Evolutionary conservation across 2,329 filamentous ascomycete genomes (phyloP).

Genomic region (Penicillium sp.): DNA sequence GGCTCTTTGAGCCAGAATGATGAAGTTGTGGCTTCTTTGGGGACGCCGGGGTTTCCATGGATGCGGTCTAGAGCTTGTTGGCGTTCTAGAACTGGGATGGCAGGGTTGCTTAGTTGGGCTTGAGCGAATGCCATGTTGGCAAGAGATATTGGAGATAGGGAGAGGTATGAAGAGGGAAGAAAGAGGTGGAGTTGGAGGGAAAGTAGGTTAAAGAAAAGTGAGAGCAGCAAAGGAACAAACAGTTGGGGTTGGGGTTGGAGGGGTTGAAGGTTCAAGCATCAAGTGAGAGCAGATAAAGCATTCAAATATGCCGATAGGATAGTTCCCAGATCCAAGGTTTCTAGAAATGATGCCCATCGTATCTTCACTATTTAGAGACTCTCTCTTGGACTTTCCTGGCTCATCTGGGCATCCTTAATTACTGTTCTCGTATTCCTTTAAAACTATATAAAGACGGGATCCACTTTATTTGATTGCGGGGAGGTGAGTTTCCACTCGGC

Average conservation of each 20-base stretch:
- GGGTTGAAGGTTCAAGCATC: not conserved
- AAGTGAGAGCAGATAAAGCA: not conserved
- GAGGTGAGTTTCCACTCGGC: too few species aligned
- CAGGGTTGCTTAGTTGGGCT: conserved; percentile 16
- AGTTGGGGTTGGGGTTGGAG: not conserved
- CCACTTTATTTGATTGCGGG: too few species aligned
- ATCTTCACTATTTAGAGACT: conserved; percentile 9
- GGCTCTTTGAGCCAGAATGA: conserved; percentile 32
- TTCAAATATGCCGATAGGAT: not conserved
- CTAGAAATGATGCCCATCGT: not conserved
- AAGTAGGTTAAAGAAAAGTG: too few species aligned
- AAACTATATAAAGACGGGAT: not conserved
- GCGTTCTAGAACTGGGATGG: conserved; percentile 15
- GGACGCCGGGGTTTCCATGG: conserved; percentile 26
- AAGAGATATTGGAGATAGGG: too few species aligned
- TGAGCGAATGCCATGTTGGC: conserved; percentile 22
- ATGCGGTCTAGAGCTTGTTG: conserved; percentile 25
- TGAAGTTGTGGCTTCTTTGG: conserved; percentile 26
- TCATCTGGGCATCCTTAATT: too few species aligned
- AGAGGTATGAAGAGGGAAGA: not conserved
- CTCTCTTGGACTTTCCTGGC: conserved; percentile 14
- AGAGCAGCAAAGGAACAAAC: not conserved
- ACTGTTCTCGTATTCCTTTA: not conserved
- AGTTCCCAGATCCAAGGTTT: too few species aligned
- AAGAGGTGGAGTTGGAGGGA: not conserved